These are phyloP conservation scores for Thinopyrum obtusiflorum DNA, from an alignment of 202 grass and related monocot genomes.

Conservation along the genomic window DNA sequence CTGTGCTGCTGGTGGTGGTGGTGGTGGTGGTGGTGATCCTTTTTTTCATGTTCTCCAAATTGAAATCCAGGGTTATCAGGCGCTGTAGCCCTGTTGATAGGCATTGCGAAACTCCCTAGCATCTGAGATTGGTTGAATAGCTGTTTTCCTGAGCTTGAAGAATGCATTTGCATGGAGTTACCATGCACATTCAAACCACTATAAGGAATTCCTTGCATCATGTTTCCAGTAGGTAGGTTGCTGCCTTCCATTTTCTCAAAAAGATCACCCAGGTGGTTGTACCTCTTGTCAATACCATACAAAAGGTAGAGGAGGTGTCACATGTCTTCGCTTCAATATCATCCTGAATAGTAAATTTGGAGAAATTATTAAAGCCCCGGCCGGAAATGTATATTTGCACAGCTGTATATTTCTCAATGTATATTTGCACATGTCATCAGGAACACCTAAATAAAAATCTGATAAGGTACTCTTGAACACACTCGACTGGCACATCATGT, in stretches of 20 bases:
- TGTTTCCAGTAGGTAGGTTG: conserved; percentile 31
- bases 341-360: conserved; percentile 35
- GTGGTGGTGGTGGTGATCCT: conserved; percentile 33
- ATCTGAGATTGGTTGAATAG: conserved; percentile 40
- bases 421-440: background rate
- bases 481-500: background rate
- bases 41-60: conserved; percentile 38
- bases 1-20: conserved; percentile 15
- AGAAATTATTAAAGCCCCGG: conserved; percentile 11
- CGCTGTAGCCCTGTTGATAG: conserved; percentile 25
- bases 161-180: conserved; percentile 39
- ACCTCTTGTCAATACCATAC: conserved; percentile 26
- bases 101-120: conserved; percentile 25
- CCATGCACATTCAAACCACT: conserved; percentile 36
- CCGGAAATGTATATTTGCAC: background rate
- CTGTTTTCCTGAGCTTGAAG: conserved; percentile 40
- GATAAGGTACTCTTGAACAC: background rate
- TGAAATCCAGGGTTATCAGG: conserved; percentile 37
- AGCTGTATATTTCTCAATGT: background rate
- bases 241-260: conserved; percentile 63
- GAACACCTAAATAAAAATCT: background rate
- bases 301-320: background rate
- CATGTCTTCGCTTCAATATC: conserved; percentile 16
- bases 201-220: conserved; percentile 43
- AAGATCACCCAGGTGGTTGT: background rate